Base-by-base conservation (phyloP, 148 eudicot species). In the Fallopia convolvulus region DNA sequence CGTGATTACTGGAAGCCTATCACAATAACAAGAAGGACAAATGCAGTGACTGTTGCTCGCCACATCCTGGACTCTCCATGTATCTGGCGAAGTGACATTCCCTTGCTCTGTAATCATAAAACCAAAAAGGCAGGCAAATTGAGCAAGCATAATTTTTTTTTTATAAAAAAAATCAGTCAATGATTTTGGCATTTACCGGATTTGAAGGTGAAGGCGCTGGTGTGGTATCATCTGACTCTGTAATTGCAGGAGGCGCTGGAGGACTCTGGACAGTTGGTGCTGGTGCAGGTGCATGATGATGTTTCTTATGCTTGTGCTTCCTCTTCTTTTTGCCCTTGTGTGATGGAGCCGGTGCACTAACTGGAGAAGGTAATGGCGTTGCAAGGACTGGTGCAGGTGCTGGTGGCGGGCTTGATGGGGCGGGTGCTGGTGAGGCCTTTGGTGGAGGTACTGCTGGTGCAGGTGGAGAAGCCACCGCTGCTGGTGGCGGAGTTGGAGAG, bases 171-270 rank as follows among this genome's bases (percentile, higher is more conserved):
- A 36, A 14, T 1, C 46, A 68, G 3, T 17, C 46, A 33, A 36
- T 15, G 17, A 8, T 68, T 14, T 36, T 13, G 44, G 72, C 8
- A 10, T 42, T 80, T 92, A 94, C 95, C 91, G 82, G 73, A 89
- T 87, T 77, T 55, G 84, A 77, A 70, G 97, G 98, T 46, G 97
- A 81, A 8, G 98, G 98, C n/a, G 98, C 98, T 50, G 89, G 92
- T 79, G 96, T 63, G 46, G 83, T 77, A 23, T 87, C 86, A 5
- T 33, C 84, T 0, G 89, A 46, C 42, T 83, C 88, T 23, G 85
- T 14, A 46, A 46, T 77, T 3, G 83, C 81, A 23, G 99, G 96
- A 47, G 97, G 96, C 75, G 97, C 90, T 18, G 96, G 97, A 0
- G 99, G 99, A 82, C 96, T 92, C 75, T 73, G 46, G 55, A 73